Conservation (phyloP, 257 asterid species). For the Capsicum rhomboideum region DNA sequence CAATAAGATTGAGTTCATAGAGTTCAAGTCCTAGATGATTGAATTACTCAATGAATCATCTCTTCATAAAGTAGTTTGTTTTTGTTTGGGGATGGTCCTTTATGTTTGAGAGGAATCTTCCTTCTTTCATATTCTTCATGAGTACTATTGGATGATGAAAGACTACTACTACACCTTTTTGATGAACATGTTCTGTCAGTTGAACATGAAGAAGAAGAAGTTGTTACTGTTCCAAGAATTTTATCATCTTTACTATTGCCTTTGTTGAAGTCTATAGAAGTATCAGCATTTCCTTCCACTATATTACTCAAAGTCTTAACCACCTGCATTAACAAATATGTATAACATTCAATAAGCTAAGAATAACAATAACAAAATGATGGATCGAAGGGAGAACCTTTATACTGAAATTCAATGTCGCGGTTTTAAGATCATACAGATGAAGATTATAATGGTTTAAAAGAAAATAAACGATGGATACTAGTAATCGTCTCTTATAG, state of each 20-base stretch:
- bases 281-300: slow-evolving; percentile 1
- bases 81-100: not conserved
- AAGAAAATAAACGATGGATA: not conserved
- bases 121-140: not conserved
- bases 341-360: not conserved
- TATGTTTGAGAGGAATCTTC: not conserved
- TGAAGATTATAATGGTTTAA: not conserved
- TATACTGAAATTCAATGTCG: not conserved
- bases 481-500: not conserved
- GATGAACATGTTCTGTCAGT: not conserved
- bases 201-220: not conserved
- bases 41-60: not conserved
- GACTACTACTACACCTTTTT: not conserved
- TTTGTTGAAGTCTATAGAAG: not conserved
- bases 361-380: not conserved
- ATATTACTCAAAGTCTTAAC: not conserved
- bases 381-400: not conserved
- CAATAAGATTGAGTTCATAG: not conserved
- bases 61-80: not conserved
- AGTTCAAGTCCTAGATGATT: not conserved
- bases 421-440: not conserved
- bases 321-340: not conserved
- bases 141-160: not conserved
- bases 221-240: not conserved
- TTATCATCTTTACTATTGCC: not conserved